Percentiles rank a stretch among this genome's conserved stretches.
phyloP scores from a whole-genome alignment of 371 early-diverging fungal species.

The Mortierella sp. region DNA sequence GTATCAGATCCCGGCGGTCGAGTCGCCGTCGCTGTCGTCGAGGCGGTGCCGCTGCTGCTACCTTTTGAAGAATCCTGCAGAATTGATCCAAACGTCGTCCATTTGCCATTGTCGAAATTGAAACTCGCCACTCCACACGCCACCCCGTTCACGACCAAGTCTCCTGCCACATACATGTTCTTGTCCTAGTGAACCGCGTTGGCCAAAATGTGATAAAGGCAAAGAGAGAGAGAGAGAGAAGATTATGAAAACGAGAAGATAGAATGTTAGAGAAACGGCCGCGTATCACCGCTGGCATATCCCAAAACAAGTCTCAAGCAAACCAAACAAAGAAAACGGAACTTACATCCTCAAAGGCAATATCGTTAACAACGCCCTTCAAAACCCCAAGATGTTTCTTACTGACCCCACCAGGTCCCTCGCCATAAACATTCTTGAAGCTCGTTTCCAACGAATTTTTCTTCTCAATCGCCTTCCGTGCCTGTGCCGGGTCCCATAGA shows the following conservation, averaged over 20 bases:
- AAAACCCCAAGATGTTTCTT: constrained; percentile 44
- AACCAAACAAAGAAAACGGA: neutral
- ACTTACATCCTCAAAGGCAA: constrained; percentile 66
- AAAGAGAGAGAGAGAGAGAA: neutral
- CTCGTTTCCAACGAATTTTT: constrained; percentile 25
- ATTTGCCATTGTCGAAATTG: constrained; percentile 60
- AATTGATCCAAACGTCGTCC: constrained; percentile 63
- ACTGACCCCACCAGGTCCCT: constrained; percentile 26
- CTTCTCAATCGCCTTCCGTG: constrained; percentile 28
- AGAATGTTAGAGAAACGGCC: neutral
- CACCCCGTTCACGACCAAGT: constrained; percentile 60
- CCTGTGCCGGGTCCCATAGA: constrained; percentile 39
- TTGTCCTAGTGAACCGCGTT: constrained; percentile 39
- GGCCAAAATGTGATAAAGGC: neutral
- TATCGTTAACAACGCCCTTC: constrained; percentile 62
- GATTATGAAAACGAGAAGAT: neutral
- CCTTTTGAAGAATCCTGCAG: constrained; percentile 55
- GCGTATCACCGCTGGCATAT: neutral
- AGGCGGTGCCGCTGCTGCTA: constrained; percentile 22
- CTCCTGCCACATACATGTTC: constrained; percentile 64
- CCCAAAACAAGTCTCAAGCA: neutral
- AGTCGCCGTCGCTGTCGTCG: constrained; percentile 27
- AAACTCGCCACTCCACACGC: constrained; percentile 62
- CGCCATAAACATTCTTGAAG: constrained; percentile 52
- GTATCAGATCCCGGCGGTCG: constrained; percentile 16